Base-by-base conservation (phyloP, 129 eudicot species). In the Flaveria sonorensis region DNA sequence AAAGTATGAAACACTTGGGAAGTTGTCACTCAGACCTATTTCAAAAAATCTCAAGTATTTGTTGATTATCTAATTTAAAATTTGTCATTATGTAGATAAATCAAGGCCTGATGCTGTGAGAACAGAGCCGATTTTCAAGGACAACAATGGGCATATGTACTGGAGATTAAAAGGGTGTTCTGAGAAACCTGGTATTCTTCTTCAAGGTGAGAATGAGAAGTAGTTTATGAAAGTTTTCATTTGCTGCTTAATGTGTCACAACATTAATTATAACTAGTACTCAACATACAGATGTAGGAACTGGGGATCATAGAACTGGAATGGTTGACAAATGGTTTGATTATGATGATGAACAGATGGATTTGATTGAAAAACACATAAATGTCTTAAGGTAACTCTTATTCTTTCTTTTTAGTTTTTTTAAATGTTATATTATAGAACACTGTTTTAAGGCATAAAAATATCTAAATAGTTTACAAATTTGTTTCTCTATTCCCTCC, bases 141-240 rank as follows among this genome's bases (percentile, higher is more conserved):
- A 78, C 26, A 48, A 14, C 26, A 67, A 82, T 73, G 97, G 97
- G 43, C 82, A 77, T 68, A 83, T 80, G 20, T 91, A 82, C 73
- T 91, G 98, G 98, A 91, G 80, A 76, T 62, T 94, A 24, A 84
- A 82, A 59, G 74, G 93, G 61, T 80, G 76, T 77, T 69, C 75
- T 39, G 83, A 87, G 21, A 83, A 79, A 43, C 68, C 87, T 18
- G 83, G 82, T 13, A 68, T 93, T 36, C 79, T 93, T 51, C 83
- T 72, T 74, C 98, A 90, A 88, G 86, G 96, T 90, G 72, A 77
- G 81, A 16, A 75, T 8, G 23, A 20, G 19, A 32, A 50, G 48
- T 60, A 65, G 21, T 69, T 23, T 73, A 10, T n/a, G 15, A 74
- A 62, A 43, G 7, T 60, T 77, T 60, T 70, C 10, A 40, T 7